phyloP scores from a whole-genome alignment of 73 alveolate genomes.

The Symbiodinium natans region DNA sequence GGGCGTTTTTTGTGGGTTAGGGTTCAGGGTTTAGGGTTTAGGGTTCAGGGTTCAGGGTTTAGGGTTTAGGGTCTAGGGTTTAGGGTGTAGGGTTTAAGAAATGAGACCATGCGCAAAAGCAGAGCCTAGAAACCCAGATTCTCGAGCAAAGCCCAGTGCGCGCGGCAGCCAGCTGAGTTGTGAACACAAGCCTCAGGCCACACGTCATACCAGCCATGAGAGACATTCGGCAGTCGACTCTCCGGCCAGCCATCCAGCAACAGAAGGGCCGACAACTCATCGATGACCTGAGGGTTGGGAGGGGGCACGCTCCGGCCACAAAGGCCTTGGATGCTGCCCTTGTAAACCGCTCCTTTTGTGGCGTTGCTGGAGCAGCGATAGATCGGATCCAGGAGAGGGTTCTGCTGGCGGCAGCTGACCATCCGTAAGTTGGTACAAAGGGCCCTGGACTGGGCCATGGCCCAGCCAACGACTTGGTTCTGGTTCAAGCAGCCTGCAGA shows the following conservation, averaged over 20 bases:
- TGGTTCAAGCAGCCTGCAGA: slow-evolving; percentile 35
- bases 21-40: no score
- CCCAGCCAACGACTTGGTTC: slow-evolving; percentile 83
- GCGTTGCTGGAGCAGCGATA: slow-evolving; percentile 43
- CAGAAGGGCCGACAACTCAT: slow-evolving; percentile 65
- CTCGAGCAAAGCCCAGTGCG: slow-evolving; percentile 25
- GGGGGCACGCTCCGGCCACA: background rate
- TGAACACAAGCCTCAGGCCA: slow-evolving; percentile 77
- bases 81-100: no score
- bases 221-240: slow-evolving; percentile 17
- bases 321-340: background rate
- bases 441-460: slow-evolving; percentile 59
- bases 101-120: background rate
- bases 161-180: background rate
- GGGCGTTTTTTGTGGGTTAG: no score
- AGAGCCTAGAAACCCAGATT: background rate
- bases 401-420: slow-evolving; percentile 79
- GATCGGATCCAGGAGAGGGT: slow-evolving; percentile 58
- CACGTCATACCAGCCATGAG: slow-evolving; percentile 88
- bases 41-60: slow-evolving; percentile 5
- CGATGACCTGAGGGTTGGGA: slow-evolving; percentile 55
- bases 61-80: background rate
- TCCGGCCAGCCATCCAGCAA: slow-evolving; percentile 77
- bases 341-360: background rate
- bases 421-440: slow-evolving; percentile 78